phyloP scores from a whole-genome alignment of 2,329 filamentous ascomycete genomes.

The Fusarium temperatum region DNA sequence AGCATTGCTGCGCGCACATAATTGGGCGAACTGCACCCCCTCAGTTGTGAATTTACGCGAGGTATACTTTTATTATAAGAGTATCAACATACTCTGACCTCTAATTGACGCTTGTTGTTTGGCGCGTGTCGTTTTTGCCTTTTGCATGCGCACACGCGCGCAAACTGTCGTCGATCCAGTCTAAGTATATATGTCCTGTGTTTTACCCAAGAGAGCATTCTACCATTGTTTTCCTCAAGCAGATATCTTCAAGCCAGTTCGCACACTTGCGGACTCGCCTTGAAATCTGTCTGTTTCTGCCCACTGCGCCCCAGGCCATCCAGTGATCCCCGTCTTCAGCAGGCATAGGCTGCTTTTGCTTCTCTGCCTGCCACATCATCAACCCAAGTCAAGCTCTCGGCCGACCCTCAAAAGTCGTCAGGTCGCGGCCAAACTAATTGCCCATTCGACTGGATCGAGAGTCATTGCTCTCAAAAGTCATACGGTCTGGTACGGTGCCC shows the following conservation, averaged over 20 bases:
- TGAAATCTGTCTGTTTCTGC: constrained; percentile 25
- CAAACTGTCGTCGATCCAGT: constrained; percentile 13
- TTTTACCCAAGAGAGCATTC: neutral
- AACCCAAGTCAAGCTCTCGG: constrained; percentile 18
- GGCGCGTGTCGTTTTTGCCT: constrained; percentile 25
- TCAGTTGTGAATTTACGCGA: constrained; percentile 2
- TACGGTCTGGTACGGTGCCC: constrained; percentile 42
- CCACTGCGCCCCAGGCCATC: constrained; percentile 28
- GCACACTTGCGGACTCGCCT: neutral
- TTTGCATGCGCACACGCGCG: constrained; percentile 40
- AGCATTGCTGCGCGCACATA: constrained; percentile 15
- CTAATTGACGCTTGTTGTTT: constrained; percentile 8
- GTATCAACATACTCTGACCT: constrained; percentile 1
- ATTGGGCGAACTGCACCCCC: neutral
- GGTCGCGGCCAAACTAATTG: constrained; percentile 33
- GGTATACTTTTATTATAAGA: neutral
- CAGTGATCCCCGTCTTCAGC: constrained; percentile 27
- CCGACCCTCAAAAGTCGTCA: constrained; percentile 38
- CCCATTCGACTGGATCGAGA: constrained; percentile 32
- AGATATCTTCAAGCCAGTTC: neutral
- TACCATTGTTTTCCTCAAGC: neutral
- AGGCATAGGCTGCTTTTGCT: constrained; percentile 9
- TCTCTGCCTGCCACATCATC: constrained; percentile 40
- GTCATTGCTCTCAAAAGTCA: constrained; percentile 39
- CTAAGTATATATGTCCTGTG: neutral